phyloP scores from a whole-genome alignment of 2,329 filamentous ascomycete species.

The Aspergillus fumigatiaffinis region DNA sequence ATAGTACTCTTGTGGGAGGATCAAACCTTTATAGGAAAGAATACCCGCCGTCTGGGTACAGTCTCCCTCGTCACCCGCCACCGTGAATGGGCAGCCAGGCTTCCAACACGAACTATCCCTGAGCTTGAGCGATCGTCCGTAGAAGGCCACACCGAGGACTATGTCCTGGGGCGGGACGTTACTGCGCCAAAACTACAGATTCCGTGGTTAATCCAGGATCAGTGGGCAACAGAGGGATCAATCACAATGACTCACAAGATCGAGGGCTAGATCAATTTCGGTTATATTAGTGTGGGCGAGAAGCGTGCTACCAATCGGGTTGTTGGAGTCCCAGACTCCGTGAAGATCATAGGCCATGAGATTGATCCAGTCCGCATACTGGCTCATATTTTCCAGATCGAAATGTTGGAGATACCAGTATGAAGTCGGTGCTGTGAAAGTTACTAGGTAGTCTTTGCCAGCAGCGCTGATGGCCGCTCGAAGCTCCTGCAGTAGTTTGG shows the following conservation, averaged over 20 bases:
- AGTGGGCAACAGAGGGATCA: too few relatives aligned
- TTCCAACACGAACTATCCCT: conserved; percentile 1
- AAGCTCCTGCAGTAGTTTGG: too few relatives aligned
- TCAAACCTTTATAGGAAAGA: neutral
- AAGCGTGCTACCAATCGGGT: conserved; percentile 10
- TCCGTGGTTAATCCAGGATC: too few relatives aligned
- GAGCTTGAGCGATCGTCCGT: conserved; percentile 31
- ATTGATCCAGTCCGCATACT: conserved; percentile 17
- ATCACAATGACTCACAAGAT: conserved; percentile 25
- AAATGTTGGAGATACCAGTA: conserved; percentile 25
- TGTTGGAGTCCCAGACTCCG: conserved; percentile 19
- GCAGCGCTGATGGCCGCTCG: too few relatives aligned
- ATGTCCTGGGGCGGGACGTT: conserved; percentile 41
- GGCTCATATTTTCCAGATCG: conserved; percentile 18
- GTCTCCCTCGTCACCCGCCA: neutral
- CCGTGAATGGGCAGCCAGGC: conserved; percentile 8
- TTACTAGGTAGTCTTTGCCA: too few relatives aligned
- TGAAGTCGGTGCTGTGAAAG: too few relatives aligned
- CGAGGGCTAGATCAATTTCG: conserved; percentile 29
- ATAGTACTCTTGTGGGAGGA: neutral
- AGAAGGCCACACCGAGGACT: conserved; percentile 45
- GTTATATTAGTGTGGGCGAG: conserved; percentile 25
- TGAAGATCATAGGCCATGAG: conserved; percentile 23
- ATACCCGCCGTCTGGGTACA: conserved; percentile 7
- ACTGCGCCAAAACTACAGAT: conserved; percentile 39